Percentiles rank a stretch among this genome's conserved stretches.
These are phyloP conservation scores for Ramaria sp. DNA, from an alignment of 768 basidiomycete genomes.

Conservation along the genomic window DNA sequence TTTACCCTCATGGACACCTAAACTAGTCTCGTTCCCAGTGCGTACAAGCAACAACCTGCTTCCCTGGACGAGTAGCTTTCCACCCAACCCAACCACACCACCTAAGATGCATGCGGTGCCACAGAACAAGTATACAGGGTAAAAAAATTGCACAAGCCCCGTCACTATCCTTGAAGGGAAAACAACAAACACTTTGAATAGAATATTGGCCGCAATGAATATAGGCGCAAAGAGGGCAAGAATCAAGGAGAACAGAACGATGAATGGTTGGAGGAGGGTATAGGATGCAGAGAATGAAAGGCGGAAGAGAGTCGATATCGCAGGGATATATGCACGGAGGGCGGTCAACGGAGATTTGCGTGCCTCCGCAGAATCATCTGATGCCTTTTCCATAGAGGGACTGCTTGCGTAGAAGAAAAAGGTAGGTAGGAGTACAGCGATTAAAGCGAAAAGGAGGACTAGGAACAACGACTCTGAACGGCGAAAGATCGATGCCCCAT, in stretches of 20 bases:
- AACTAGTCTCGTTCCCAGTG: neutral
- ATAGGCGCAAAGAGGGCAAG: neutral
- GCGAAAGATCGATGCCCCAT: neutral
- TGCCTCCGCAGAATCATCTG: neutral
- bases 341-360: neutral
- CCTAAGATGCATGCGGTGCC: conserved; percentile 1
- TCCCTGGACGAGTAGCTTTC: neutral
- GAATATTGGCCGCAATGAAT: neutral
- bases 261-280: neutral
- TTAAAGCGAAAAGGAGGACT: conserved; percentile 1
- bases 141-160: neutral
- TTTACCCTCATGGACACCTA: neutral
- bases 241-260: neutral
- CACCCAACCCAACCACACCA: neutral
- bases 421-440: neutral
- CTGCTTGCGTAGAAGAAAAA: conserved; percentile 1
- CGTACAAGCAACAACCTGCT: neutral
- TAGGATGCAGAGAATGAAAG: neutral
- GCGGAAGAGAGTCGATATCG: neutral
- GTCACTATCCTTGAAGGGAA: neutral
- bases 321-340: neutral
- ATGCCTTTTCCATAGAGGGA: neutral
- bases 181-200: conserved; percentile 1
- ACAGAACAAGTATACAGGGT: conserved; percentile 7
- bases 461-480: conserved; percentile 3